phyloP scores from a whole-genome alignment of 345 rosid species.

The Ailanthus altissimus region DNA sequence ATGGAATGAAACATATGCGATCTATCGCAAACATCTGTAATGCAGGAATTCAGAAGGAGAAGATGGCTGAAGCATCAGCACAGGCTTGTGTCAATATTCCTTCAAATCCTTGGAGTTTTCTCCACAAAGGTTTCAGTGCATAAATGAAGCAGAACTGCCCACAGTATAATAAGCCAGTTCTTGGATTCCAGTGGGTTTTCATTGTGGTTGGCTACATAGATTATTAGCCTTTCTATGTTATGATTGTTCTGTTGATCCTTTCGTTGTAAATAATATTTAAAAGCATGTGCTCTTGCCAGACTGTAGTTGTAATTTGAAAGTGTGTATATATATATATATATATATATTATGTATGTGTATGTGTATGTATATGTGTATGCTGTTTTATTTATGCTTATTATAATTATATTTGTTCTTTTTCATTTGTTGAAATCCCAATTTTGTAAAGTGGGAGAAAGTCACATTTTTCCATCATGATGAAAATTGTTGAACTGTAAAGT shows the following conservation, averaged over 20 bases:
- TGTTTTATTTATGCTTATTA: background rate
- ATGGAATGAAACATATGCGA: conserved; percentile 98
- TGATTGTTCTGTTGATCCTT: conserved; percentile 18
- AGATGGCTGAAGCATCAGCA: conserved; percentile 83
- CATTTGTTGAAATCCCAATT: no score
- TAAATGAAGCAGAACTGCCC: conserved; percentile 31
- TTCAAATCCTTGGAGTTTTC: conserved; percentile 79
- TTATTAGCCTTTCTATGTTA: background rate
- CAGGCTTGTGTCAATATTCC: conserved; percentile 82
- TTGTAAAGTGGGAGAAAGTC: no score
- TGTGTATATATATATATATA: no score
- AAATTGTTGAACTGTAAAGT: no score
- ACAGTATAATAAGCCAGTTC: conserved; percentile 1
- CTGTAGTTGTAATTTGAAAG: background rate
- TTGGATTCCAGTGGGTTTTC: background rate
- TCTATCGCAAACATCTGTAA: conserved; percentile 91
- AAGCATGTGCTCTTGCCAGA: background rate
- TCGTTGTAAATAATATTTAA: conserved; percentile 29
- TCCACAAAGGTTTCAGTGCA: conserved; percentile 78
- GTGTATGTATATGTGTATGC: no score
- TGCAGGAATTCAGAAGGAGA: conserved; percentile 60
- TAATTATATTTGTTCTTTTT: background rate
- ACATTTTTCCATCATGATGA: no score
- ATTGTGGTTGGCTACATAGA: background rate
- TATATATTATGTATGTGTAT: background rate